Evolutionary conservation across 2,329 filamentous ascomycete genomes (phyloP).

Genomic region (Fonsecaea monophora): DNA sequence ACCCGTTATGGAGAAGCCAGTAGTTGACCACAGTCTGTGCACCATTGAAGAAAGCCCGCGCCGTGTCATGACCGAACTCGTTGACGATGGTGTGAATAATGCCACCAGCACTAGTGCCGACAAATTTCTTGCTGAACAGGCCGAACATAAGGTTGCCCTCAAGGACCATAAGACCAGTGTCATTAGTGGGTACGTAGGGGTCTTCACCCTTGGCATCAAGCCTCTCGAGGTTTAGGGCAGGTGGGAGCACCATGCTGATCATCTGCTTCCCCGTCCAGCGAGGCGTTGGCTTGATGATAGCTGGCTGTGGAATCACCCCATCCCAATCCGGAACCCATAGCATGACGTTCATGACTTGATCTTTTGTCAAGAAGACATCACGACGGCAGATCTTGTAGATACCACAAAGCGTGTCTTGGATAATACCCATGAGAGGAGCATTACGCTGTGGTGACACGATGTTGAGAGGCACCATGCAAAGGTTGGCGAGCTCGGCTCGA

Average conservation of each 20-base stretch:
- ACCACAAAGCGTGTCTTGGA: conserved; percentile 95
- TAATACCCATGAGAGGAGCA: conserved; percentile 97
- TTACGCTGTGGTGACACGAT: conserved; percentile 98
- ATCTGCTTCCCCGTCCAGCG: conserved; percentile 99
- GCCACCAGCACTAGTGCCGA: conserved; percentile 88
- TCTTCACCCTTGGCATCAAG: conserved; percentile 64
- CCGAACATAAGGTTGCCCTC: conserved; percentile 90
- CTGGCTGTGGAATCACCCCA: conserved; percentile 87
- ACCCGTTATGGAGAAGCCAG: conserved; percentile 94
- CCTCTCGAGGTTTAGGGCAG: conserved; percentile 79
- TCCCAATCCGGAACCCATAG: conserved; percentile 99
- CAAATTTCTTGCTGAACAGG: conserved; percentile 88
- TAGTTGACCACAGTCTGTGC: conserved; percentile 94
- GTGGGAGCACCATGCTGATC: conserved; percentile 88
- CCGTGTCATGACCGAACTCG: conserved; percentile 82
- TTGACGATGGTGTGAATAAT: conserved; percentile 97
- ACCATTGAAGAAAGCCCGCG: conserved; percentile 95
- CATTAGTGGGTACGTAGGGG: conserved; percentile 68
- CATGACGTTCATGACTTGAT: conserved; percentile 94
- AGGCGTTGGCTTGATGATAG: conserved; percentile 90
- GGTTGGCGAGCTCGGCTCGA: conserved; percentile 87
- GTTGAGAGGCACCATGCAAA: conserved; percentile 97
- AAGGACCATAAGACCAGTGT: conserved; percentile 82
- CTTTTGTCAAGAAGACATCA: conserved; percentile 87
- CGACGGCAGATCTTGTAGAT: conserved; percentile 95